These are phyloP conservation scores for Pseudozyma tsukubaensis DNA, from an alignment of 1,284 basidiomycete genomes.

Conservation along the genomic window DNA sequence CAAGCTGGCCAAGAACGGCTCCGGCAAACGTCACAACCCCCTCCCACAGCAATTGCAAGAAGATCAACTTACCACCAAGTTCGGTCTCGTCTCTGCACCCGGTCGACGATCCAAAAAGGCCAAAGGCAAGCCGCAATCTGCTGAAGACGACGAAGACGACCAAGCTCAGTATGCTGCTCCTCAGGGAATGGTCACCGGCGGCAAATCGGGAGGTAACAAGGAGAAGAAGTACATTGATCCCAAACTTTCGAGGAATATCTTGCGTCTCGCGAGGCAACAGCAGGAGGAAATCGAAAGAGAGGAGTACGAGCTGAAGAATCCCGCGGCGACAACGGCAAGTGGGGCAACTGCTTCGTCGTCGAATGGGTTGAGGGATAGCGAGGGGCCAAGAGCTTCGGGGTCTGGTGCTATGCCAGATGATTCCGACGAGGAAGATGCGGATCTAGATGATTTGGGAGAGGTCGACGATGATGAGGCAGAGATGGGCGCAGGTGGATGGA, in stretches of 20 bases:
- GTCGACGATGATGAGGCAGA: conserved; percentile 60
- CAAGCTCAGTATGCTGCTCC: conserved; percentile 39
- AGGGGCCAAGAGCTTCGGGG: conserved; percentile 49
- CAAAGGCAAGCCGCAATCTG: conserved; percentile 21
- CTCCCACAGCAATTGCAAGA: conserved; percentile 54
- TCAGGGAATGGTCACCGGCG: conserved; percentile 52
- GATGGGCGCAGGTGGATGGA: conserved; percentile 57
- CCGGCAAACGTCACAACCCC: conserved; percentile 44
- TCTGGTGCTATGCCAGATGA: conserved; percentile 71
- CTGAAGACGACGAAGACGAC: conserved; percentile 36
- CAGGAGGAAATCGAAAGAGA: conserved; percentile 79
- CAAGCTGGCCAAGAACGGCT: conserved; percentile 41
- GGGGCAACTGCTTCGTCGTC: conserved; percentile 37
- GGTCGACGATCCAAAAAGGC: conserved; percentile 45
- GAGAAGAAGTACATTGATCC: conserved; percentile 64
- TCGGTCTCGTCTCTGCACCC: conserved; percentile 53
- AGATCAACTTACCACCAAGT: conserved; percentile 53
- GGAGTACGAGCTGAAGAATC: conserved; percentile 55
- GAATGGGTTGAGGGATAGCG: conserved; percentile 66
- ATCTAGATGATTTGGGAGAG: conserved; percentile 61
- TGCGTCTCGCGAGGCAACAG: conserved; percentile 90
- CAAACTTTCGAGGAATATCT: conserved; percentile 87
- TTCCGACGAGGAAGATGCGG: conserved; percentile 59
- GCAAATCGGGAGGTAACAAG: conserved; percentile 49
- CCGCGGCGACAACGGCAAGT: not conserved